Percentiles rank a stretch among this genome's conserved stretches.
Evolutionary conservation across 2,329 filamentous ascomycete genomes (phyloP).

Genomic region (Scedosporium apiospermum): DNA sequence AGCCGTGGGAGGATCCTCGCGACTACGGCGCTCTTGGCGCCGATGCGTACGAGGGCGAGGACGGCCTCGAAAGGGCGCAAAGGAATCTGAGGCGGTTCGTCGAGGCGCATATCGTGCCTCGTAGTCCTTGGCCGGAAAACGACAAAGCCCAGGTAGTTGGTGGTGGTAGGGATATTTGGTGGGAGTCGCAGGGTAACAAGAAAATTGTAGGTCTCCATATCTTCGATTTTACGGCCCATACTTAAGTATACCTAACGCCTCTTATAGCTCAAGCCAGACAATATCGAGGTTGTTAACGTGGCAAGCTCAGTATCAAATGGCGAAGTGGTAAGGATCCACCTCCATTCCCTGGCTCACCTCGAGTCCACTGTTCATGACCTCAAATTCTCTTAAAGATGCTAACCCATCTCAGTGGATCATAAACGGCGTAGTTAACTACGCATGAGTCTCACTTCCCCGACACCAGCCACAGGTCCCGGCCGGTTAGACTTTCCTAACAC

Average conservation of each 20-base stretch:
- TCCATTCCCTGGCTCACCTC: background rate
- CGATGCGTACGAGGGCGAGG: slow-evolving; percentile 64
- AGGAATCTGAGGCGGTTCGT: slow-evolving; percentile 73
- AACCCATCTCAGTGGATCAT: slow-evolving; percentile 49
- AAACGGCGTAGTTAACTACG: slow-evolving; percentile 41
- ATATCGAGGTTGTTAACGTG: slow-evolving; percentile 66
- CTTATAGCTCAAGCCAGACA: slow-evolving; percentile 63
- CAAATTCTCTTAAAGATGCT: slow-evolving; percentile 7
- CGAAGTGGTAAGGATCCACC: slow-evolving; percentile 61
- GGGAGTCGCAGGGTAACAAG: slow-evolving; percentile 62
- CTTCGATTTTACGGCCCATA: slow-evolving; percentile 3
- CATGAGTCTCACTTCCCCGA: slow-evolving; percentile 11
- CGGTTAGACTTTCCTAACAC: background rate
- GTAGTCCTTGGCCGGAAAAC: slow-evolving; percentile 64
- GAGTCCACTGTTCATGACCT: background rate
- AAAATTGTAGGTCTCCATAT: slow-evolving; percentile 46
- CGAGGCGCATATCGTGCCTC: slow-evolving; percentile 70
- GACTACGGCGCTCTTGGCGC: slow-evolving; percentile 62
- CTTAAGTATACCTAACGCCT: slow-evolving; percentile 1
- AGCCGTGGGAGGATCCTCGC: slow-evolving; percentile 73
- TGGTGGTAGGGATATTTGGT: slow-evolving; percentile 62
- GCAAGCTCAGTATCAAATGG: slow-evolving; percentile 76
- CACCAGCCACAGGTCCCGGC: background rate
- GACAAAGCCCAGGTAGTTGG: slow-evolving; percentile 59
- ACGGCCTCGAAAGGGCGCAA: slow-evolving; percentile 67